Evolutionary conservation across 2,329 filamentous ascomycete species (phyloP), one percentile per base, ranked within the genome.

Genomic region (Diplodia sapinea): DNA sequence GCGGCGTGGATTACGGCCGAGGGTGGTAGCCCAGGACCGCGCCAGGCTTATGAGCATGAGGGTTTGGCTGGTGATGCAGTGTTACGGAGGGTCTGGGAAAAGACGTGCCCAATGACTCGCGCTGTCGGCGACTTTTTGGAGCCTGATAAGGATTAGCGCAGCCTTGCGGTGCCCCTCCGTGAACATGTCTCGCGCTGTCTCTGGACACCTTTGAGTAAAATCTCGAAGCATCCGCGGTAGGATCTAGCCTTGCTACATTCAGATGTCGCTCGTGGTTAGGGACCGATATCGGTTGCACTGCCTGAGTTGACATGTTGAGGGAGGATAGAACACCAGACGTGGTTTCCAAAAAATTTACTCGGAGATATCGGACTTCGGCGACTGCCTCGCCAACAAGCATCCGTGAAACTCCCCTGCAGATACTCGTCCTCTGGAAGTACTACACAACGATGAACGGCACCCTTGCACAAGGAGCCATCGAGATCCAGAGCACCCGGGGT

Each of bases 1-100:
- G 29, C 20, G 33, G 40, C 67, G 67, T 12, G 38, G 40, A 11
- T 55, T 64, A 4, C 29, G 50, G 66, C 17, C 6, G 38, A 49
- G 49, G 38, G 59, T 20, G 50, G 33, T 40, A 57, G 57, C 66
- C 56, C 65, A 67, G 29, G 56, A 67, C 20, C 47, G 47, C 29
- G 31, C 49, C 26, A 51, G 56, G 55, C 55, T 67, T 62, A 67
- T 67, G 56, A 62, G 65, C 65, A 67, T 67, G 65, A 67, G 65
- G 55, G 33, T 51, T 17, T 20, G 31, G 12, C 5, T 63, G 43
- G 47, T 12, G 59, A 38, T 51, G 59, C 26, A 23, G 29, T 38
- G 59, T 47, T 26, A n/a, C 17, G 40, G 59, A 63, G 59, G 9
- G 43, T 13, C 29, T 63, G 59, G 26, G 36, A 63, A 63, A 63